Evolutionary conservation across 805 yeast genomes (phyloP), one percentile per base, ranked within the genome.

Genomic region (Sugiyamaella americana): DNA sequence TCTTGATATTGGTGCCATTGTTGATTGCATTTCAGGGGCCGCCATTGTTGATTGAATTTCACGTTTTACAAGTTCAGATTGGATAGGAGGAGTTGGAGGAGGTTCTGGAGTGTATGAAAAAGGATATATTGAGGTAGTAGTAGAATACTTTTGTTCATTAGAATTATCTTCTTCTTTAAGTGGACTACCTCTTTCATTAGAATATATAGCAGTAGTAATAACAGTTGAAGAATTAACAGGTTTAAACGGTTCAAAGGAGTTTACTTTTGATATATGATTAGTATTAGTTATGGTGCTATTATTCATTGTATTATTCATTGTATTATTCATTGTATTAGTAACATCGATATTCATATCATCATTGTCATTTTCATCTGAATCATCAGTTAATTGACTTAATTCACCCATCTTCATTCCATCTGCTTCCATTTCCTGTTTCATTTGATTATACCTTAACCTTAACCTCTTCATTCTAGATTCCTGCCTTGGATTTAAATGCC

Each of bases 401-500:
- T 17, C 38, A 13, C 38, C 21, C 21, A 35, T 19, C 18, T 35
- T 35, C 21, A 16, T 19, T 6, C 38, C 38, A 35, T 35, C 18
- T 6, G 18, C 38, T 16, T 17, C 38, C 38, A 19, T 16, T 16
- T 35, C 38, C 18, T 19, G 21, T 21, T 35, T 35, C 38, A 19
- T 19, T 35, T 16, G 21, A 19, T 17, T 19, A 35, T 19, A 16
- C 21, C 21, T 18, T 17, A 35, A 35, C 18, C 38, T 35, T 6
- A 16, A 21, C 13, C 21, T 35, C 38, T 35, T 35, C 52, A 45
- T 26, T 26, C 32, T 8, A 26, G 32, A 26, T 13, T 26, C 32
- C 13, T 26, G 32, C 13, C 32, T 26, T 8, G 32, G 32, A 26
- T 26, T 26, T 13, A 26, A 26, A 32, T 51, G 55, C 24, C 53